Evolutionary conservation across 257 asterid genomes (phyloP).

Genomic region (Ophiorrhiza pumila): DNA sequence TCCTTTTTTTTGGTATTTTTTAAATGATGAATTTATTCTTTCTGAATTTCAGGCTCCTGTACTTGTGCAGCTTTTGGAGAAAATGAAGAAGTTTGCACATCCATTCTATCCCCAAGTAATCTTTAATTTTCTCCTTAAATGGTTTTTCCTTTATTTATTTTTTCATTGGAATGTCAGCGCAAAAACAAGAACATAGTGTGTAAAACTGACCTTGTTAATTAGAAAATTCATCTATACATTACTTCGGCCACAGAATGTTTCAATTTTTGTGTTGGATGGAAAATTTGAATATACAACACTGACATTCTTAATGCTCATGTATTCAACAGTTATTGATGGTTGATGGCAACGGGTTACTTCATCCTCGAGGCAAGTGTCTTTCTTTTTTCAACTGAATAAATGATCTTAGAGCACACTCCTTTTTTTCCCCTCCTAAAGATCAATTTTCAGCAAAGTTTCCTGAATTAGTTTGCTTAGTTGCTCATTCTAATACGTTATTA

Average conservation of each 20-base stretch:
- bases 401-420: background rate
- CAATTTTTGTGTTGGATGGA: background rate
- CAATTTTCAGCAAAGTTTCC: background rate
- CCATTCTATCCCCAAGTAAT: slow-evolving; percentile 73
- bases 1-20: slow-evolving; percentile 1
- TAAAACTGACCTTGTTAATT: background rate
- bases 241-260: background rate
- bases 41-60: slow-evolving; percentile 59
- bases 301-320: background rate
- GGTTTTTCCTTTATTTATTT: background rate
- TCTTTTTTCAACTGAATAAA: background rate
- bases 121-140: background rate
- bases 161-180: background rate
- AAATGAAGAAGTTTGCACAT: slow-evolving; percentile 53
- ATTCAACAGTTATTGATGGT: slow-evolving; percentile 73
- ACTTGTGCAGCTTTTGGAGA: slow-evolving; percentile 64
- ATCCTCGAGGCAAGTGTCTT: slow-evolving; percentile 80
- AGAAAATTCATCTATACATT: background rate
- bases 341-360: slow-evolving; percentile 93
- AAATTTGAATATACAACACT: background rate
- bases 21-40: slow-evolving; percentile 5
- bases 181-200: no score
- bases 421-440: background rate
- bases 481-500: background rate
- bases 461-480: background rate